Conservation (phyloP, 345 rosid genomes). For the Geranium rotundifolium region DNA sequence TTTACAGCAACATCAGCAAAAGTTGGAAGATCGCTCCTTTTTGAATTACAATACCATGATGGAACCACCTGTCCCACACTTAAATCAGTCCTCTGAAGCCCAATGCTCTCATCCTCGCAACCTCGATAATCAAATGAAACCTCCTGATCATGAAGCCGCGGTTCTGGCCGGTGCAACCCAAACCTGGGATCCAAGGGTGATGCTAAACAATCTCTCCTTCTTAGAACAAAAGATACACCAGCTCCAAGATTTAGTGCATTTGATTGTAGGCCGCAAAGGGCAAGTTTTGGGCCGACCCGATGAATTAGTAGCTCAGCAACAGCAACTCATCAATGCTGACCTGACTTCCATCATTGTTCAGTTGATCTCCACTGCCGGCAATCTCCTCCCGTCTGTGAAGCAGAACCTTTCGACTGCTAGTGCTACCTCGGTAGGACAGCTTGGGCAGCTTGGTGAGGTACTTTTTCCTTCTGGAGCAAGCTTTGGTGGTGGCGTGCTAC, state of each 20-base stretch:
- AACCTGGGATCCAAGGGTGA: slow-evolving; percentile 80
- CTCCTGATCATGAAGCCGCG: slow-evolving; percentile 17
- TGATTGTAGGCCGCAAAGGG: slow-evolving; percentile 43
- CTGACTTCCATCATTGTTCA: slow-evolving; percentile 88
- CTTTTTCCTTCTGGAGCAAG: slow-evolving; percentile 31
- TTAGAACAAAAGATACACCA: slow-evolving; percentile 84
- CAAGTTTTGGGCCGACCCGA: slow-evolving; percentile 39
- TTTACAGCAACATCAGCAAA: slow-evolving; percentile 31
- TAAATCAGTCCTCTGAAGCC: slow-evolving; percentile 21
- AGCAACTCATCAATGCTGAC: slow-evolving; percentile 75
- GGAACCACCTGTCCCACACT: slow-evolving; percentile 34
- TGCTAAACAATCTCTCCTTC: slow-evolving; percentile 68
- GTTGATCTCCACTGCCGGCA: slow-evolving; percentile 88
- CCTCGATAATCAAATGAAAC: slow-evolving; percentile 12
- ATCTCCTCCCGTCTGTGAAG: slow-evolving; percentile 84
- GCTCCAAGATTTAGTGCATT: slow-evolving; percentile 73
- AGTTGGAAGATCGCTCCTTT: slow-evolving; percentile 50
- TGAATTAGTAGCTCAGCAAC: slow-evolving; percentile 57
- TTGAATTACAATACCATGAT: slow-evolving; percentile 36
- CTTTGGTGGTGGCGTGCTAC: slow-evolving; percentile 24
- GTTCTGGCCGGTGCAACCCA: slow-evolving; percentile 31
- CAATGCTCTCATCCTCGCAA: slow-evolving; percentile 19
- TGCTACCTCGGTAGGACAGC: slow-evolving; percentile 27
- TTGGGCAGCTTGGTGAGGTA: slow-evolving; percentile 19
- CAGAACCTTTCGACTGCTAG: slow-evolving; percentile 30